A percentile compares a stretch with the other conserved stretches of the same genome.
phyloP scores from a whole-genome alignment of 768 basidiomycete species.

The Austroboletus festivus region DNA sequence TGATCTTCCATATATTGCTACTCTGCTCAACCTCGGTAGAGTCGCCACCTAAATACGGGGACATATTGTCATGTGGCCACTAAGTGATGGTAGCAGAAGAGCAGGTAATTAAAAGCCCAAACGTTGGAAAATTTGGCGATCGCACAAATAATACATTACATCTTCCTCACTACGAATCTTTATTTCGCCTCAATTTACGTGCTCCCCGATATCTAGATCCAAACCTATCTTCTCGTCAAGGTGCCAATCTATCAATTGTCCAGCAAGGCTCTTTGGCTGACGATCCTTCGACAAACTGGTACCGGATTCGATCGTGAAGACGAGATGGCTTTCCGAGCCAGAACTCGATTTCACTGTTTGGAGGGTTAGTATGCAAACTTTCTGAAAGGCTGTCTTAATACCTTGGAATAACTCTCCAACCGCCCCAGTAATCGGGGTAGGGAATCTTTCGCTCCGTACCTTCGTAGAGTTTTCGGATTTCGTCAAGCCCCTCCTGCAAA shows the following conservation, averaged over 20 bases:
- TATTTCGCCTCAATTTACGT: no score
- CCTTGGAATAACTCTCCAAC: conserved; percentile 92
- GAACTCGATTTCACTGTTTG: conserved; percentile 85
- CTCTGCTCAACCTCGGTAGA: no score
- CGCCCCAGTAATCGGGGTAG: conserved; percentile 92
- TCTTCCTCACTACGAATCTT: no score
- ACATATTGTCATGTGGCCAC: no score
- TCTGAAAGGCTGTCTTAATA: conserved; percentile 31
- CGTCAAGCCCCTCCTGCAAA: conserved; percentile 57
- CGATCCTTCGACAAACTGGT: conserved; percentile 52
- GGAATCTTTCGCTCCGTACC: conserved; percentile 52
- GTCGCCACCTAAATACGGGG: no score
- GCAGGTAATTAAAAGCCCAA: no score
- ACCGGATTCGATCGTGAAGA: conserved; percentile 85
- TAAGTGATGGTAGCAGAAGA: no score
- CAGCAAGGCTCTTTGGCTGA: conserved; percentile 55
- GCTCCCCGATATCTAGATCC: no score
- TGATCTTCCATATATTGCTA: no score
- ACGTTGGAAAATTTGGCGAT: no score
- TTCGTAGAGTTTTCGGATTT: conserved; percentile 51
- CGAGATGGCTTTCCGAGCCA: conserved; percentile 95
- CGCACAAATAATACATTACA: no score
- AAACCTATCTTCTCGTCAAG: no score
- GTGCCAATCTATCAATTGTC: conserved; percentile 78
- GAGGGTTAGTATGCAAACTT: conserved; percentile 7